Base-by-base conservation (phyloP, 192 early-diverging fungal species). In the Coemansia sp. region DNA sequence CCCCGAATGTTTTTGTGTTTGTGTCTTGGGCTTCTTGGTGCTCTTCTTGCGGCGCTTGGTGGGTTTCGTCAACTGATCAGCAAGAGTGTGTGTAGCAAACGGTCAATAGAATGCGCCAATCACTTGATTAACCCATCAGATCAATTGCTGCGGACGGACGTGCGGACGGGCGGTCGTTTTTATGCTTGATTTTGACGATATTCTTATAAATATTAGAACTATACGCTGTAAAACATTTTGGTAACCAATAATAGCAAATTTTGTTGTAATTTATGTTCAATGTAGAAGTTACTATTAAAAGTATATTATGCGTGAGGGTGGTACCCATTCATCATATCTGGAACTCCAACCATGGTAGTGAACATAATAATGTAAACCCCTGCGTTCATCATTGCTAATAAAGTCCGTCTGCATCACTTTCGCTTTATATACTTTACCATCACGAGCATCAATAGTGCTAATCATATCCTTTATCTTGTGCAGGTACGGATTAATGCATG, bases 281-380 rank as follows among this genome's bases (percentile, higher is more conserved):
- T 16, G 8, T 21, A 27, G 7, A 19, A 18, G 16, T 19, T 3
- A 27, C 26, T 18, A 50, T 4, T 7, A 10, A 53, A 12, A n/a
- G 57, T 68, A 68, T 12, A 73, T 41, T 49, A 81, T 66, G n/a
- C 73, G 65, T n/a, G 60, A 75, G 1, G 78, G 78, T 5, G 72
- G 69, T 28, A 75, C 66, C 72, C 73, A 74, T 54, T 81, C 78
- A 32, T 81, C 78, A 48, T 64, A 81, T 52, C 64, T 70, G 2
- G 62, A 1, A 47, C 58, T 71, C 78, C 78, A 81, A 16, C 69
- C 73, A 3, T 55, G 44, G 49, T 71, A 81, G 47, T 81, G 78
- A 23, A 81, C 62, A 34, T 66, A 74, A 48, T 74, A 81, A 26
- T 81, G 65, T 54, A 81, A 27, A 2, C 78, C 78, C 12, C 58